Percentiles rank a stretch among this genome's conserved stretches.
Evolutionary conservation across 352 stramenopile genomes (phyloP).

Genomic region (Aphanomyces euteiches): DNA sequence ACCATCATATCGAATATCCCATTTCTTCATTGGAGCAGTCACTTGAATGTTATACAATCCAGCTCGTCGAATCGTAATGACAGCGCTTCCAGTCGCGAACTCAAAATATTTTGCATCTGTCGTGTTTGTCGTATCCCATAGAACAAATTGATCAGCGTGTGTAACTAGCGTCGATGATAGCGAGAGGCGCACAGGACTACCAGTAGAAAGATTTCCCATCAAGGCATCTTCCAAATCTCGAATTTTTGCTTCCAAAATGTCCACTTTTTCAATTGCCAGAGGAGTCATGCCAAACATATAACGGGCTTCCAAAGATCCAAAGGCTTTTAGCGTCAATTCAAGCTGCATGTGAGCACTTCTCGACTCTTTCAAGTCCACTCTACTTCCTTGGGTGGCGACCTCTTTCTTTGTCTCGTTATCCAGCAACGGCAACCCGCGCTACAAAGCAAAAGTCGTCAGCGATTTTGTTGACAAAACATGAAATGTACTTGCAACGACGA

Average conservation of each 20-base stretch:
- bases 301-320: background rate
- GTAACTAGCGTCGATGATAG: too few relatives aligned
- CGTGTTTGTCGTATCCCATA: background rate
- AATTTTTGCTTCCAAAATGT: background rate
- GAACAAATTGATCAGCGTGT: too few relatives aligned
- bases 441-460: too few relatives aligned
- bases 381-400: background rate
- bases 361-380: background rate
- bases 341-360: background rate
- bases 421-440: too few relatives aligned
- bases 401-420: too few relatives aligned
- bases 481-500: too few relatives aligned
- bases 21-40: background rate
- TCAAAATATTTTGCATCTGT: background rate
- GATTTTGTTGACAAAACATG: too few relatives aligned
- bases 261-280: background rate
- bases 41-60: slow-evolving; percentile 5
- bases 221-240: background rate
- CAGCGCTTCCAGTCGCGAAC: background rate
- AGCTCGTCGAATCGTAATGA: background rate
- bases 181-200: too few relatives aligned
- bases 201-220: background rate
- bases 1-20: background rate
- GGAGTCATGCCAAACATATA: background rate
- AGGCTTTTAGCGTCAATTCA: background rate